Evolutionary conservation across 2,329 filamentous ascomycete genomes (phyloP), one percentile per base, ranked within the genome.

Genomic region (Monascus ruber): DNA sequence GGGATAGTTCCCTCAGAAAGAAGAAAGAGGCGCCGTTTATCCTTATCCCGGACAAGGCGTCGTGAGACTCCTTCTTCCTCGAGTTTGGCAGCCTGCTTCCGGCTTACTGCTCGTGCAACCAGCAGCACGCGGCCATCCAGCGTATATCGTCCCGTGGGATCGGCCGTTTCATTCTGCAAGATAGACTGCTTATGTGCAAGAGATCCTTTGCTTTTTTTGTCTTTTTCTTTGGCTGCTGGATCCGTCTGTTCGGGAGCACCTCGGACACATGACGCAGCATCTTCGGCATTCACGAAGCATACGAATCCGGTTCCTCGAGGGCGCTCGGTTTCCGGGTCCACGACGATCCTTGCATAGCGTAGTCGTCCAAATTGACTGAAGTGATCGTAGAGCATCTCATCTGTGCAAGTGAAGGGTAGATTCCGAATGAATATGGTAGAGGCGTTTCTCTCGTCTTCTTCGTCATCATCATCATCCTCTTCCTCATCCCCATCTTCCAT

Each of bases 231-330:
- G 42, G 71, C 65, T 26, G 68, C 62, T 7, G 49, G 42, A n/a
- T 60, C 50, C 1, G 53, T 52, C 26, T 58, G 60, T 25, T 74
- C 76, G 0, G 91, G 91, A 1, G 87, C 84, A 9, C 70, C 73
- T 47, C 79, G 81, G 45, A 95, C 69, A 57, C 91, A 96, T 17
- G 71, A 62, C 55, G 81, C 78, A 47, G 81, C 85, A 55, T 94
- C 85, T 17, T 82, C 76, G 31, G 71, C 66, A 36, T 82, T 80
- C 64, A 81, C 81, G 65, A 98, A 98, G 65, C 86, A 94, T 26
- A 96, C 89, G 54, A 98, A 98, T 4, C 83, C 91, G 27, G 89
- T 96, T 25, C 91, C 91, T 35, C 84, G 85, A 2, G 91, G 85
- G 37, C 85, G 81, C 50, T 88, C 87, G 0, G 86, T 94, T 24